Percentiles rank a stretch among this genome's conserved stretches.
These are phyloP conservation scores for Coniochaeta ligniaria DNA, from an alignment of 2,329 filamentous ascomycete species.

Conservation along the genomic window DNA sequence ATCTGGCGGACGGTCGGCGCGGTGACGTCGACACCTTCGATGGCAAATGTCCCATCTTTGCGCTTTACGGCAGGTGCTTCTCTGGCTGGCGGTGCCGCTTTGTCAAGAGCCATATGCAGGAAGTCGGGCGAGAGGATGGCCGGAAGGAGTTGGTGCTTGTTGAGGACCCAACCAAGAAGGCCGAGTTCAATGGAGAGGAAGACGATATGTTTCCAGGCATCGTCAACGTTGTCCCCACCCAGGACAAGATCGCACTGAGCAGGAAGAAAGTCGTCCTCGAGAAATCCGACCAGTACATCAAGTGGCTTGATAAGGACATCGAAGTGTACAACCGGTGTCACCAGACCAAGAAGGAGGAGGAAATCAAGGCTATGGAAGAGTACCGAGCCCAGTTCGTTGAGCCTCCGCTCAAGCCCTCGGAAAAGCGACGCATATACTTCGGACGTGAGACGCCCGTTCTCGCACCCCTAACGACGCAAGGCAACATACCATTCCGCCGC, in stretches of 20 bases:
- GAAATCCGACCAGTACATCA: conserved; percentile 67
- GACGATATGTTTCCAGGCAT: conserved; percentile 56
- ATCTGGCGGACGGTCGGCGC: conserved; percentile 74
- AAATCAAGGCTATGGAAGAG: conserved; percentile 48
- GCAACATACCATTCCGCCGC: conserved; percentile 88
- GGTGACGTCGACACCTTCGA: conserved; percentile 70
- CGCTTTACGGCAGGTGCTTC: conserved; percentile 66
- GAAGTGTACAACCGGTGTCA: conserved; percentile 32
- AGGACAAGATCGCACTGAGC: conserved; percentile 67
- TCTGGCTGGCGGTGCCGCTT: conserved; percentile 95
- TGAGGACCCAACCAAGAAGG: conserved; percentile 33
- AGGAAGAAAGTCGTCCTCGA: conserved; percentile 65
- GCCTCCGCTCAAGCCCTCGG: conserved; percentile 79
- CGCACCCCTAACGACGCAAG: conserved; percentile 94
- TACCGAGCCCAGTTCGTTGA: conserved; percentile 77
- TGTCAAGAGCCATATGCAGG: conserved; percentile 76
- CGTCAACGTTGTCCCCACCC: conserved; percentile 65
- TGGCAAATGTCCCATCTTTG: conserved; percentile 76
- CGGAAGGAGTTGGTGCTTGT: conserved; percentile 73
- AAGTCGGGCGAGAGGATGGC: conserved; percentile 71
- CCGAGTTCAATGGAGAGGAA: conserved; percentile 29
- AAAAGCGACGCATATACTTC: conserved; percentile 92
- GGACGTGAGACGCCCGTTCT: conserved; percentile 86
- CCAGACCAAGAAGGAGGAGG: conserved; percentile 21
- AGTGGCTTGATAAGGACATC: conserved; percentile 68